Base-by-base conservation (phyloP, 2,329 filamentous ascomycete species). In the Neocucurbitaria cava region DNA sequence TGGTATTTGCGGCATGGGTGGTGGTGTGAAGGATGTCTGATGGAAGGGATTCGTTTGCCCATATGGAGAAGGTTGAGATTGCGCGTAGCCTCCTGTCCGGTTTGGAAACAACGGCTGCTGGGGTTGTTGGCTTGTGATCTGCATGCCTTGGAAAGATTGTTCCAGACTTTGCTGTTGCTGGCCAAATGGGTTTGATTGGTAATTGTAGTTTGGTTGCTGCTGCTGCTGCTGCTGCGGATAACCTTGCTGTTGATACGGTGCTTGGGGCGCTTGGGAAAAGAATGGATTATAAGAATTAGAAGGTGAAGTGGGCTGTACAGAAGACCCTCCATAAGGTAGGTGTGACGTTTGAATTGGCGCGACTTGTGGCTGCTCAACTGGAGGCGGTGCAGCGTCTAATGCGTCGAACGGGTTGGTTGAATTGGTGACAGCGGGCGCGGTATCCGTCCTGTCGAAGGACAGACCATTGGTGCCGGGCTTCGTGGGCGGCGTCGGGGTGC, bases 111-210 rank as follows among this genome's bases (percentile, higher is more conserved):
- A 79, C 33, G 85, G 64, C 33, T 70, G 69, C 35, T 65, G 66
- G 26, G 57, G 42, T 33, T 68, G 67, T 33, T 59, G 57, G 23
- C 69, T 70, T 26, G 71, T 86, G 2, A 96, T 78, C 33, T 90
- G 87, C 75, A 96, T 82, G 58, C 85, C 87, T 69, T 93, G 88
- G 68, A 96, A 90, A 1, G 89, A 86, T 64, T 89, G 85, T 59
- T 87, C 86, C 17, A 92, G 75, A 71, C 61, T 59, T 28, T 75
- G 71, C 18, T 71, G 72, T 40, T 67, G 70, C 46, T 72, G 72
- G 20, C 51, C 52, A 52, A 40, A 63, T 10, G 60, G 61, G 15
- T 59, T 59, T 46, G 62, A 61, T 40, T 58, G 58, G 26, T 59
- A 56, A 58, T 62, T 54, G 35, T 65, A 65, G 26, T 54, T 47